These are phyloP conservation scores for Didymella pinodella DNA, from an alignment of 2,329 filamentous ascomycete genomes.

Conservation along the genomic window DNA sequence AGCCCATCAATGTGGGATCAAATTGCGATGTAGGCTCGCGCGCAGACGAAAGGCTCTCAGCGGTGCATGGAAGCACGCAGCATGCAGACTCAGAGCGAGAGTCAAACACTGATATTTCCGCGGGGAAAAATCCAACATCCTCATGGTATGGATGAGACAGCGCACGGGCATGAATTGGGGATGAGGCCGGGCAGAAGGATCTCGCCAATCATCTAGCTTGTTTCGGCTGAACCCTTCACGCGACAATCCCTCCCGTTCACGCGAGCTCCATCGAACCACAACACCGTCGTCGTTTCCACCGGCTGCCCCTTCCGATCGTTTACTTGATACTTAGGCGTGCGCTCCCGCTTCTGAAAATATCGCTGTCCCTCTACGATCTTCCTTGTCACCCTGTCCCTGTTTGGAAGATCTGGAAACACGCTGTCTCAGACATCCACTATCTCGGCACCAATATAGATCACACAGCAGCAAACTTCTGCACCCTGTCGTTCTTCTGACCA, in stretches of 20 bases:
- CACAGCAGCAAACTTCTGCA: conserved; percentile 8
- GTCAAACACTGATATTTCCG: background rate
- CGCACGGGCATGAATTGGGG: background rate
- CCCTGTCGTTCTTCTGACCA: background rate
- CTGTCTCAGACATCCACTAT: conserved; percentile 22
- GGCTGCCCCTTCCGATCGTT: conserved; percentile 13
- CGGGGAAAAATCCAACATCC: background rate
- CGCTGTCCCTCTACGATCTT: conserved; percentile 5
- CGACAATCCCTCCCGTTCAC: conserved; percentile 14
- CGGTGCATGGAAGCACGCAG: background rate
- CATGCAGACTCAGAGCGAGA: background rate
- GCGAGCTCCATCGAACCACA: conserved; percentile 8
- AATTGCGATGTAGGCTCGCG: background rate
- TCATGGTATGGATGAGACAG: conserved; percentile 5
- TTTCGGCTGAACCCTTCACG: conserved; percentile 13
- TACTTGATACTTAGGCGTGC: conserved; percentile 10
- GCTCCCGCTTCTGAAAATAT: conserved; percentile 11
- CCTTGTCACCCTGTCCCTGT: conserved; percentile 10
- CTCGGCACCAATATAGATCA: conserved; percentile 19
- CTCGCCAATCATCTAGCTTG: conserved; percentile 4
- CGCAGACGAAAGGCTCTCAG: background rate
- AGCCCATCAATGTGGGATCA: background rate
- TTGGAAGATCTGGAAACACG: conserved; percentile 18
- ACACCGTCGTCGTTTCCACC: conserved; percentile 17
- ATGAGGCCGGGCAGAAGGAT: conserved; percentile 1